Evolutionary conservation across 2,329 filamentous ascomycete genomes (phyloP).

Genomic region (Aulographum hederae): DNA sequence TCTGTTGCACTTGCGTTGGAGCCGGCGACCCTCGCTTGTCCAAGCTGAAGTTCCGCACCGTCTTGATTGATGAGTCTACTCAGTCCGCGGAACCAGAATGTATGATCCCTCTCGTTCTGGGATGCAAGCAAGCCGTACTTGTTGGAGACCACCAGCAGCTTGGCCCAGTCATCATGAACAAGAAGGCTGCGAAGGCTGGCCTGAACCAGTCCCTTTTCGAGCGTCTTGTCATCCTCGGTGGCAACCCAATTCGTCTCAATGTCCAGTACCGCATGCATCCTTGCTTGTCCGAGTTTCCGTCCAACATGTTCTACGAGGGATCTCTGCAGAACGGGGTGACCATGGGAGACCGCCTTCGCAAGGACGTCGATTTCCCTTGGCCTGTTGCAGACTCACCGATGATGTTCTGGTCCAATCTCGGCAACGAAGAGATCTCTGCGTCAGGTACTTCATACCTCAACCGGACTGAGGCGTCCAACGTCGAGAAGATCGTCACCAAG

Average conservation of each 20-base stretch:
- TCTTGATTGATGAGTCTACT: conserved; percentile 94
- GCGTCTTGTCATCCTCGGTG: conserved; percentile 79
- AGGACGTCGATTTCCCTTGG: conserved; percentile 96
- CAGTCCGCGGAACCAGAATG: conserved; percentile 97
- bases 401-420: conserved; percentile 99
- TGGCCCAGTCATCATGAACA: conserved; percentile 99
- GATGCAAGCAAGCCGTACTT: conserved; percentile 97
- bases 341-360: conserved; percentile 68
- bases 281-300: conserved; percentile 89
- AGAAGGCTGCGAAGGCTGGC: conserved; percentile 95
- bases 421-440: conserved; percentile 94
- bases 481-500: conserved; percentile 94
- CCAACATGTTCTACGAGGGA: conserved; percentile 99
- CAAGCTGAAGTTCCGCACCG: conserved; percentile 97
- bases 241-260: conserved; percentile 79
- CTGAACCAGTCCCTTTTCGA: conserved; percentile 98
- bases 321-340: conserved; percentile 94
- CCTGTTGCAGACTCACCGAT: conserved; percentile 85
- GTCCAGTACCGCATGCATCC: conserved; percentile 99
- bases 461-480: conserved; percentile 88
- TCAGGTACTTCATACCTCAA: conserved; percentile 97
- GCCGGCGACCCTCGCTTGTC: conserved; percentile 87
- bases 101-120: conserved; percentile 92
- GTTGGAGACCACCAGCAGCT: conserved; percentile 97
- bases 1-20: conserved; percentile 96